These are phyloP conservation scores for Crepidotus sp. DNA, from an alignment of 1,284 basidiomycete species.

Conservation along the genomic window DNA sequence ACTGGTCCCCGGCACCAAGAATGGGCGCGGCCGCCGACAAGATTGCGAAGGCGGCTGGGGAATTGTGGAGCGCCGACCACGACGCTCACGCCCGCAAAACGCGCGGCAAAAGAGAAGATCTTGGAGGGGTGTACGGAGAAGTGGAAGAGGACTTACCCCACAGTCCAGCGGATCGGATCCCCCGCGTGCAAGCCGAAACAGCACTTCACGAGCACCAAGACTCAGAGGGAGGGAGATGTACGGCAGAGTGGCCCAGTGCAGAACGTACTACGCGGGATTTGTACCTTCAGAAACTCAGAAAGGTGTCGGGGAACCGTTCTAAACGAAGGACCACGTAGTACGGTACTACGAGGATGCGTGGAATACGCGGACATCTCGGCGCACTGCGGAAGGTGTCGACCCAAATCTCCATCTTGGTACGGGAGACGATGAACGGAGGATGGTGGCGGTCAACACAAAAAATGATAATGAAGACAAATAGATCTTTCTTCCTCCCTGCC, in stretches of 20 bases:
- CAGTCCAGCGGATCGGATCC: background rate
- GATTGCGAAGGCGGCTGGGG: conserved; percentile 23
- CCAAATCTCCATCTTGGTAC: too few relatives aligned
- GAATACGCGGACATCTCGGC: too few relatives aligned
- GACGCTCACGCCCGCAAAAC: conserved; percentile 16
- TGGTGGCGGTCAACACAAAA: too few relatives aligned
- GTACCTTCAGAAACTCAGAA: conserved; percentile 19
- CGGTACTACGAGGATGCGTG: conserved; percentile 21
- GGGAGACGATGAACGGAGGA: too few relatives aligned
- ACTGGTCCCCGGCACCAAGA: conserved; percentile 21
- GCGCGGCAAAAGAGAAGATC: conserved; percentile 15
- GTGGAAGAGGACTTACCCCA: conserved; percentile 18
- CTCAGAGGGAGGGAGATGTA: conserved; percentile 7
- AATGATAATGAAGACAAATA: background rate
- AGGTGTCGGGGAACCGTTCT: conserved; percentile 21
- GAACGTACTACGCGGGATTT: conserved; percentile 23
- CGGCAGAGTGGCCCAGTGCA: conserved; percentile 19
- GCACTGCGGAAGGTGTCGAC: too few relatives aligned
- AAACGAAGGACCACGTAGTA: conserved; percentile 26
- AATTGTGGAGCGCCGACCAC: conserved; percentile 2
- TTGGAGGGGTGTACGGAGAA: conserved; percentile 14
- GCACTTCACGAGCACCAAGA: background rate
- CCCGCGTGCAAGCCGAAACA: conserved; percentile 5
- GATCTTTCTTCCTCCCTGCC: background rate
- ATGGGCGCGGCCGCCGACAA: conserved; percentile 23